phyloP scores from a whole-genome alignment of 1,139 yeast genomes.

The Kazachstania sp. region DNA sequence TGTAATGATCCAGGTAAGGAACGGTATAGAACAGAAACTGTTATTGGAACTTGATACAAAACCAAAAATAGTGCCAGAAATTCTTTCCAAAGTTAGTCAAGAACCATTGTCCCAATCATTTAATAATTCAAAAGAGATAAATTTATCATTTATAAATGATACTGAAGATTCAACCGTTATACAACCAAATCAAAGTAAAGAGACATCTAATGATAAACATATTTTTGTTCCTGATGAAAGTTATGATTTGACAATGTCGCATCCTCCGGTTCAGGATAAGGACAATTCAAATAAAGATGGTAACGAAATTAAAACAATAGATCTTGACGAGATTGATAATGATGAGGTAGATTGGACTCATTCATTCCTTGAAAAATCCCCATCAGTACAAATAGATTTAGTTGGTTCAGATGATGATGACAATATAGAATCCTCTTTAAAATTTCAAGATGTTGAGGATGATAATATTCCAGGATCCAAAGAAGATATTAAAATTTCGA shows the following conservation, averaged over 20 bases:
- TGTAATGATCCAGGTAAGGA: slow-evolving; percentile 10
- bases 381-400: not conserved
- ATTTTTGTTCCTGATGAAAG: not conserved
- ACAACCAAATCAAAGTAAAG: not conserved
- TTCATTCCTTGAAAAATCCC: slow-evolving; percentile 4
- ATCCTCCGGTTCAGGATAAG: not conserved
- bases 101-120: not conserved
- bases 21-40: not conserved
- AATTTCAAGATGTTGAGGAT: slow-evolving; percentile 8
- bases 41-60: slow-evolving; percentile 1
- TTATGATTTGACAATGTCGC: no score
- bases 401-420: not conserved
- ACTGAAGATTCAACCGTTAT: not conserved
- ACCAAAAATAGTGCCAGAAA: not conserved
- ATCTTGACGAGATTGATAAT: not conserved
- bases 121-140: not conserved
- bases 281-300: not conserved
- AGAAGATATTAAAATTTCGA: slow-evolving; percentile 22
- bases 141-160: not conserved
- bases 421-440: slow-evolving; percentile 16
- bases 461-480: slow-evolving; percentile 4
- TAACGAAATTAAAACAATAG: not conserved
- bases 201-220: not conserved
- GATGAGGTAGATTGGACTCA: slow-evolving; percentile 13
- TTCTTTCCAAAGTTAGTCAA: not conserved